These are phyloP conservation scores for Myxozyma kluyveri DNA, from an alignment of 805 yeast species.

Conservation along the genomic window DNA sequence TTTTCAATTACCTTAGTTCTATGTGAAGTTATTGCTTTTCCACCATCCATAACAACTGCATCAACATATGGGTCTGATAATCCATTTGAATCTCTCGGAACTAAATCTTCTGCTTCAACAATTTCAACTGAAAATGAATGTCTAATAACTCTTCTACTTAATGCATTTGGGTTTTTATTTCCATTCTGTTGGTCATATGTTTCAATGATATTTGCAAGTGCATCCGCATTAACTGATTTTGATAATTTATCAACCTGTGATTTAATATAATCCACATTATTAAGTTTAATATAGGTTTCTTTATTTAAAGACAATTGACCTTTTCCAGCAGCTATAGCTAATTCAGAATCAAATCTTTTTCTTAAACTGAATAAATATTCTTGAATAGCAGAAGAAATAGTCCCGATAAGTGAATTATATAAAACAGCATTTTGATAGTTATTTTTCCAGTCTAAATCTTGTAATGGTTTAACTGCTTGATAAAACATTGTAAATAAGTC, in stretches of 20 bases:
- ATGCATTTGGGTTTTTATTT: neutral
- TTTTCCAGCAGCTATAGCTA: conserved; percentile 28
- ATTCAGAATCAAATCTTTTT: conserved; percentile 4
- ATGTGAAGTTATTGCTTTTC: conserved; percentile 55
- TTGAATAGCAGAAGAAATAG: conserved; percentile 45
- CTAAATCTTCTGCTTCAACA: conserved; percentile 60
- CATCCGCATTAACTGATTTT: conserved; percentile 57
- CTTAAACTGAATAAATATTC: neutral
- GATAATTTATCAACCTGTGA: conserved; percentile 50
- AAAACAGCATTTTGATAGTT: conserved; percentile 60
- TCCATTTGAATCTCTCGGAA: conserved; percentile 48
- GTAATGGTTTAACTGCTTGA: too few relatives aligned
- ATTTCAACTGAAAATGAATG: conserved; percentile 63
- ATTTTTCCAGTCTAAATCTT: conserved; percentile 63
- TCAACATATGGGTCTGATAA: conserved; percentile 57
- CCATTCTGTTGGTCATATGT: conserved; percentile 23
- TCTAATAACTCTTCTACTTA: too few relatives aligned
- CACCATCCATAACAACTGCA: conserved; percentile 55
- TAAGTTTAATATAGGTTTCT: conserved; percentile 71
- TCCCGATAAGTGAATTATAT: conserved; percentile 58
- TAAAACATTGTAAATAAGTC: too few relatives aligned
- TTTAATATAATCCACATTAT: conserved; percentile 48
- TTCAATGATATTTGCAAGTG: conserved; percentile 46
- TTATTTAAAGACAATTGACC: neutral
- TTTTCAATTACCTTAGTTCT: conserved; percentile 62